Evolutionary conservation across 169 alveolate genomes (phyloP), one percentile per base, ranked within the genome.

Genomic region (Plasmodium berghei): DNA sequence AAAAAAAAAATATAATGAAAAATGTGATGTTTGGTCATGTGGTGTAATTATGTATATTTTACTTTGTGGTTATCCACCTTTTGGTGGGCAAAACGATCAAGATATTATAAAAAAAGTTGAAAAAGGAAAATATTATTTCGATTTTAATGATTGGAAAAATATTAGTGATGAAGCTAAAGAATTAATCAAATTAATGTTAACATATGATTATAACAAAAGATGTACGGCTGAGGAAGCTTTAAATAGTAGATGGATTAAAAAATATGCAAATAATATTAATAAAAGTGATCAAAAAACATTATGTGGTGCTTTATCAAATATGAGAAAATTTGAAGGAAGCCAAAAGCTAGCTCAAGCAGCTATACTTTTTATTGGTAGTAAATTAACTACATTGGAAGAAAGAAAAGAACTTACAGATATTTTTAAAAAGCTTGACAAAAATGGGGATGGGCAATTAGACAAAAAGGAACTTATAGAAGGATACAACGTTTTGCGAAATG

Each of bases 131-230:
- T 96, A 77, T 85, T 89, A 93, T 18, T 96, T 95, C 73, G 91
- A 90, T 46, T 89, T 77, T 46, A 75, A 90, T 20, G 95, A 93
- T 26, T 94, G 97, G 97, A 92, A 77, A 58, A 87, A 96, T 28
- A 94, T 97, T 45, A 94, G 98, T 54, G 96, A 92, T 40, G 98
- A 97, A 64, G 99, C 98, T 2, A 97, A 97, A 87, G 97, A 96
- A 42, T 95, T 98, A 58, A 96, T 97, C 2, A 90, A 92, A 69
- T 93, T 95, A 86, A 93, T 98, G 96, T 92, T 98, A 70, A 93
- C 93, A 22, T 94, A 75, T 74, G 98, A 97, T 59, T 96, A 97
- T 28, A 92, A 95, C 70, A 93, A 96, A 92, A 72, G 99, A 56
- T 69, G 94, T 12, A 93, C 98, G 62, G 99, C 99, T 5, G 94